Evolutionary conservation across 2,329 filamentous ascomycete genomes (phyloP).

Genomic region (Botryotinia calthae): DNA sequence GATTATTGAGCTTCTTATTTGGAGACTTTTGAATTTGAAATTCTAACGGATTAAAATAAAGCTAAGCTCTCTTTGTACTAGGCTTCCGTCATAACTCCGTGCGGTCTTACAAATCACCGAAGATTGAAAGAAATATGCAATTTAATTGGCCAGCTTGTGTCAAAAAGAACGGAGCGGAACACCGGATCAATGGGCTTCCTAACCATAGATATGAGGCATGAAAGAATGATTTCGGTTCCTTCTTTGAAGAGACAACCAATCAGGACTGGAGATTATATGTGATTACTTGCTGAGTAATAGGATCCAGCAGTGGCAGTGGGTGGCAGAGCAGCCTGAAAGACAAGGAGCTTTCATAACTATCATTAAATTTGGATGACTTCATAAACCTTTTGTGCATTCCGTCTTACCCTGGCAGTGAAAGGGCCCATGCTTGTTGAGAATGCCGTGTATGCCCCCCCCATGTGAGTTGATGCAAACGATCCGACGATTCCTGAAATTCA

Average conservation of each 20-base stretch:
- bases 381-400: background rate
- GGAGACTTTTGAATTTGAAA: constrained; percentile 14
- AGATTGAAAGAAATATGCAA: background rate
- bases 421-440: background rate
- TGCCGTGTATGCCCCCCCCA: background rate
- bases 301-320: background rate
- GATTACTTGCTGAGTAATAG: background rate
- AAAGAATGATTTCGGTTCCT: background rate
- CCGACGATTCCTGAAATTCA: constrained; percentile 15
- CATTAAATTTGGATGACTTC: background rate
- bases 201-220: background rate
- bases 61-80: constrained; percentile 17
- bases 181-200: background rate
- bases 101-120: constrained; percentile 2
- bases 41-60: constrained; percentile 7
- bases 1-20: constrained; percentile 14
- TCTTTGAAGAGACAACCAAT: background rate
- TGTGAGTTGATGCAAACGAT: constrained; percentile 19
- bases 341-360: background rate
- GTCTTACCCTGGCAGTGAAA: background rate
- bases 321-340: background rate
- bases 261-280: background rate
- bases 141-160: background rate
- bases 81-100: background rate
- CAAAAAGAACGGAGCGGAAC: background rate